A percentile compares a stretch with the other conserved stretches of the same genome.
phyloP scores from a whole-genome alignment of 2,329 filamentous ascomycete genomes.

The Tolypocladium paradoxum region DNA sequence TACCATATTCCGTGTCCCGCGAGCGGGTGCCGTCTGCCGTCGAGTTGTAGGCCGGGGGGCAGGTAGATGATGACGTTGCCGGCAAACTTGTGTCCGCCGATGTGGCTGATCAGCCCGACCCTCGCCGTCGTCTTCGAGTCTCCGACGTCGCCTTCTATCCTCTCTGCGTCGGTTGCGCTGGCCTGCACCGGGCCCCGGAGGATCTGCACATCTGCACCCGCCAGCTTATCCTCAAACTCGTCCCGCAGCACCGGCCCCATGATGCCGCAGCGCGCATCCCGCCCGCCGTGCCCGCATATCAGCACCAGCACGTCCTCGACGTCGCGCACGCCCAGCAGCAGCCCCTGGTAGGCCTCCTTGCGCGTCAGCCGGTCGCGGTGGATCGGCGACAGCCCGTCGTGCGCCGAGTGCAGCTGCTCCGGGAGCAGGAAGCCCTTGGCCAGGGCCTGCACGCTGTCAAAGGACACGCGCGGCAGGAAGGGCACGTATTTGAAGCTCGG shows the following conservation, averaged over 20 bases:
- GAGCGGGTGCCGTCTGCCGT: constrained; percentile 42
- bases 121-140: constrained; percentile 32
- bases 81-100: constrained; percentile 78
- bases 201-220: constrained; percentile 36
- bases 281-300: constrained; percentile 76
- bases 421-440: constrained; percentile 59
- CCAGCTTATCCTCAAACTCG: constrained; percentile 57
- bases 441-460: constrained; percentile 43
- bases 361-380: constrained; percentile 41
- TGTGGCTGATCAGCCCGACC: constrained; percentile 64
- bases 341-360: constrained; percentile 40
- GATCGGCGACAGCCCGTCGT: constrained; percentile 47
- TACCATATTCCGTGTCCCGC: constrained; percentile 74
- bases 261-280: constrained; percentile 74
- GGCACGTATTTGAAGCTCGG: constrained; percentile 76
- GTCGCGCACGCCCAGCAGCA: constrained; percentile 46
- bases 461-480: constrained; percentile 52
- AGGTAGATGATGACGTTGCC: constrained; percentile 78
- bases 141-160: constrained; percentile 9
- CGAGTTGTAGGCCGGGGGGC: constrained; percentile 40
- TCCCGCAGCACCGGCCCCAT: constrained; percentile 61
- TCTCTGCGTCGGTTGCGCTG: constrained; percentile 2
- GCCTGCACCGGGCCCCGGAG: constrained; percentile 33
- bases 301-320: constrained; percentile 66
- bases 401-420: constrained; percentile 46